Conservation (phyloP, 148 eudicot genomes). For the Suaeda aralocaspica region DNA sequence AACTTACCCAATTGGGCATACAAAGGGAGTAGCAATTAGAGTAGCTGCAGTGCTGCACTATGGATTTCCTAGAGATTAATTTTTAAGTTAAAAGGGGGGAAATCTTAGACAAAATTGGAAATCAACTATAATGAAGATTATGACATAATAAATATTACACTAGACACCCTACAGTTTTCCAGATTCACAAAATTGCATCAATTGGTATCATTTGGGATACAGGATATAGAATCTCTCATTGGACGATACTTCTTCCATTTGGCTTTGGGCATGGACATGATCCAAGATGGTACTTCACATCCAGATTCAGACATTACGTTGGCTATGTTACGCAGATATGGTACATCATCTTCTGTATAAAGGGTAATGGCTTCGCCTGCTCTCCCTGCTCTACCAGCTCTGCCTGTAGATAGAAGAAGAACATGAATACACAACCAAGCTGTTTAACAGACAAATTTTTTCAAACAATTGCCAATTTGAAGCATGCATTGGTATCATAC, state of each 20-base stretch:
- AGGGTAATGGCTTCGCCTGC: constrained; percentile 85
- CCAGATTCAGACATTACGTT: constrained; percentile 83
- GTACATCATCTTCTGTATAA: constrained; percentile 80
- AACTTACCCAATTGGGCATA: too few relatives aligned
- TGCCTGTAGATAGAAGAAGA: constrained; percentile 42
- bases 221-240: constrained; percentile 50
- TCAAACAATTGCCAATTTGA: not conserved
- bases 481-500: not conserved
- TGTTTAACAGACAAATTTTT: too few relatives aligned
- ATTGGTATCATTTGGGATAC: constrained; percentile 33
- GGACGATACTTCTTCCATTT: constrained; percentile 92
- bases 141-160: not conserved
- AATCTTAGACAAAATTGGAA: not conserved
- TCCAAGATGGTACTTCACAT: constrained; percentile 84
- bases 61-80: too few relatives aligned
- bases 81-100: too few relatives aligned
- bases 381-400: constrained; percentile 94
- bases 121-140: not conserved
- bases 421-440: not conserved
- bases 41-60: too few relatives aligned
- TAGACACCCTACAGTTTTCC: not conserved
- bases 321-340: constrained; percentile 67
- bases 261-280: constrained; percentile 61
- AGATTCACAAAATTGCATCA: not conserved
- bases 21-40: too few relatives aligned